phyloP scores from a whole-genome alignment of 2,329 filamentous ascomycete genomes.

The Alternaria sp. region DNA sequence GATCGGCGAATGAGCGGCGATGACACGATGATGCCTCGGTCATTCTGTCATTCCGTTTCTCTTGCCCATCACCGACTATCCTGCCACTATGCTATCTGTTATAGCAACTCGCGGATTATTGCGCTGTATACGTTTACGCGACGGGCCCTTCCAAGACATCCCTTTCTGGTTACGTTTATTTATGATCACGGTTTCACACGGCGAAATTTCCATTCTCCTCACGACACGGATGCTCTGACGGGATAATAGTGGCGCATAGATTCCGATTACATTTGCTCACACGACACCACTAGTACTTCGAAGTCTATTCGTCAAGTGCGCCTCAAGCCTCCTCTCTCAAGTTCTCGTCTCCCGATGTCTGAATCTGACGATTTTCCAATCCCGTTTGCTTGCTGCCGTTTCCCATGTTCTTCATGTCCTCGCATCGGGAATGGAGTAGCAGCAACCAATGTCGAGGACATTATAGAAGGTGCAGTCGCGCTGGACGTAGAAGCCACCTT shows the following conservation, averaged over 20 bases:
- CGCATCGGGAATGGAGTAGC: constrained; percentile 39
- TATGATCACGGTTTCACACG: background rate
- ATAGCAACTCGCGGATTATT: background rate
- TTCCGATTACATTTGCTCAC: background rate
- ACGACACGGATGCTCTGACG: background rate
- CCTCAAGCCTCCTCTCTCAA: background rate
- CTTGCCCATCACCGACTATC: constrained; percentile 10
- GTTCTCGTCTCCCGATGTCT: background rate
- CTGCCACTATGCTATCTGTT: no score
- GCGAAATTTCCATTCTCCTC: background rate
- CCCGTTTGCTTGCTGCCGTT: background rate
- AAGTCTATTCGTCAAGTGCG: background rate
- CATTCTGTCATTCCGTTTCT: constrained; percentile 6
- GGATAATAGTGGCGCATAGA: background rate
- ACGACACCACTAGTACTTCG: background rate
- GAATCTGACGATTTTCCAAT: background rate
- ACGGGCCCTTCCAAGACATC: background rate
- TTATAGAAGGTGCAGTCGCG: constrained; percentile 44
- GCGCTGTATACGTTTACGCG: background rate
- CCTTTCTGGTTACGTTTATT: background rate
- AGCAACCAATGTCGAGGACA: constrained; percentile 43
- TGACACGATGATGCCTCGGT: constrained; percentile 24
- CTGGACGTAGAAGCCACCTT: constrained; percentile 44
- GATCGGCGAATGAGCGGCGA: constrained; percentile 20
- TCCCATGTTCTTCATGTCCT: constrained; percentile 11